Base-by-base conservation (phyloP, 2,329 filamentous ascomycete genomes). In the Elsinoe batatas region DNA sequence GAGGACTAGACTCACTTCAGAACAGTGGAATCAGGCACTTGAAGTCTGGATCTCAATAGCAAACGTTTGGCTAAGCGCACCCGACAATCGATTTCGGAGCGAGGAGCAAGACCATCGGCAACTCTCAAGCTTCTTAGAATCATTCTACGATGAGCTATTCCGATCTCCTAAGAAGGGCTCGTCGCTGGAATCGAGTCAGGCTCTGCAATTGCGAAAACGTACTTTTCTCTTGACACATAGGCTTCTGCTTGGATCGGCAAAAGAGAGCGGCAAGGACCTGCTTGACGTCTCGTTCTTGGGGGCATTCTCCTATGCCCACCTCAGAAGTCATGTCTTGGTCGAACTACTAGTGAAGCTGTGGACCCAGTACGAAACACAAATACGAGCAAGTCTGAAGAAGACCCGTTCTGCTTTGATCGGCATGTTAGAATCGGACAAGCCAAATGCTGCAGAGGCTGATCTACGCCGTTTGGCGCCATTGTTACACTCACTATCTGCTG, bases 381-480 rank as follows among this genome's bases (percentile, higher is more conserved):
- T 51, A 5, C 13, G 18, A 13, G 10, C 30, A n/a, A 11, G 20
- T 38, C 35, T 55, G 17, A 55, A 36, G 33, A 47, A 55, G 40
- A 36, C 42, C 2, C 22, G 53, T 3, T 17, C 40, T 12, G 17
- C 12, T 1, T 71, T 91, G 10, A 82, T 83, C 42, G 74, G 75
- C 12, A 72, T 79, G 1, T 73, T 91, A 12, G 85, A 90, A 47
- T 76, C 77, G 1, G 81, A 80, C 1, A 76, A 83, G 54, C 69
- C 84, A 3, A 76, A 75, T 37, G 68, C 71, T 5, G 74, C 81
- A 0, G 81, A 86, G 63, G 67, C 68, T 1, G 73, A 73, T 0
- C 72, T 90, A 32, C 75, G 75, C 46, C 72, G 73, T 8, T 65
- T 88, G n/a, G 86, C 82, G 57, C 76, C 81, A 50, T 71, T 91